Evolutionary conservation across 1,139 yeast species (phyloP).

Genomic region (Pichia sp.): DNA sequence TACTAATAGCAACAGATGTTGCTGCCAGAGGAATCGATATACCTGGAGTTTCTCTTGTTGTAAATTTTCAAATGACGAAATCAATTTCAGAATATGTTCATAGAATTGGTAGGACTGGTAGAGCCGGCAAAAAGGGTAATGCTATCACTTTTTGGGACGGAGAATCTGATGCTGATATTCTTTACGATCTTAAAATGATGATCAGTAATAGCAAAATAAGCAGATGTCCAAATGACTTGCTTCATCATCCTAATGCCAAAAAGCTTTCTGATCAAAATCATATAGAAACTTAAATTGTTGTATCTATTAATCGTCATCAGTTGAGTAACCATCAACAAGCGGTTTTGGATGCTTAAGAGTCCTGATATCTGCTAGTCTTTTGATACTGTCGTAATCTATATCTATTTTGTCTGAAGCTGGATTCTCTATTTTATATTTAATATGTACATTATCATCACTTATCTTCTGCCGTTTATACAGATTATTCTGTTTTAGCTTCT

Average conservation of each 20-base stretch:
- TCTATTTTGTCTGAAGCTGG: not conserved
- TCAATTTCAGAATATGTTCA: slow-evolving; percentile 81
- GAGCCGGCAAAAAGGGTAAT: slow-evolving; percentile 78
- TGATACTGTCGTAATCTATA: not conserved
- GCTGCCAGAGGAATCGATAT: slow-evolving; percentile 97
- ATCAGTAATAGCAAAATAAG: slow-evolving; percentile 41
- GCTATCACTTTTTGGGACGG: slow-evolving; percentile 64
- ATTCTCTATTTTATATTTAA: too few relatives aligned
- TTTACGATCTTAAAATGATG: slow-evolving; percentile 45
- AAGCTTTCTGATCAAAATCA: not conserved
- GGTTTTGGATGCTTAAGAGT: not conserved
- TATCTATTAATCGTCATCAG: slow-evolving; percentile 5
- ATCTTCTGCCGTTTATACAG: slow-evolving; percentile 1
- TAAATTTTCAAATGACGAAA: slow-evolving; percentile 79
- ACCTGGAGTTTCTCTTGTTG: slow-evolving; percentile 73
- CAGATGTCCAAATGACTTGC: slow-evolving; percentile 46
- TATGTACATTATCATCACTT: not conserved
- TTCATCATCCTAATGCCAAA: not conserved
- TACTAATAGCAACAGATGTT: slow-evolving; percentile 87
- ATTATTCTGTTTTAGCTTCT: slow-evolving; percentile 13
- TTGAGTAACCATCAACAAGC: slow-evolving; percentile 4
- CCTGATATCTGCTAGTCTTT: not conserved
- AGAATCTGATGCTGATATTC: slow-evolving; percentile 43
- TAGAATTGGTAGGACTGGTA: slow-evolving; percentile 92
- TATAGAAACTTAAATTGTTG: not conserved